phyloP scores from a whole-genome alignment of 2,329 filamentous ascomycete species.

The Botryotinia globosa region DNA sequence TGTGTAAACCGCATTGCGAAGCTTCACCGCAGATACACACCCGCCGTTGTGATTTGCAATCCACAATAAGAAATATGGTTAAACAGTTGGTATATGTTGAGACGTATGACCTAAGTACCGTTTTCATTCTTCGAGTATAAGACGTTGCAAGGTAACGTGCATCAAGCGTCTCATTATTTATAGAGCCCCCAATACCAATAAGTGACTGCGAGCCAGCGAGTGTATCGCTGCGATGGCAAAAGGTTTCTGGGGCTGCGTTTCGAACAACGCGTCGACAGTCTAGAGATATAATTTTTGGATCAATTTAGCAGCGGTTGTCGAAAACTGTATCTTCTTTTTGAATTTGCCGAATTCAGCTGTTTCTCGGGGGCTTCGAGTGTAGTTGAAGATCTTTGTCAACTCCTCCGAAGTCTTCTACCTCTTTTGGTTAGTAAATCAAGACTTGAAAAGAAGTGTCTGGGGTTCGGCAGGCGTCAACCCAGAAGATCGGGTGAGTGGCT shows the following conservation, averaged over 20 bases:
- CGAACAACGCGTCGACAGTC: background rate
- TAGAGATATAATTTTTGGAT: constrained; percentile 21
- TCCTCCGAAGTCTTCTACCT: background rate
- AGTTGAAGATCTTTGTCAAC: background rate
- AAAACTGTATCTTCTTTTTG: constrained; percentile 17
- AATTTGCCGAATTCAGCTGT: constrained; percentile 1
- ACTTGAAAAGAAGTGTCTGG: background rate
- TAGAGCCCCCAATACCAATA: background rate
- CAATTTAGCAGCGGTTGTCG: constrained; percentile 10
- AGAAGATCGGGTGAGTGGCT: background rate
- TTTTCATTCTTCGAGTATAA: background rate
- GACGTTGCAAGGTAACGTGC: background rate
- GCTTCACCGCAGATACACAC: background rate
- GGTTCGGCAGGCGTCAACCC: background rate
- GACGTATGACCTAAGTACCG: too few species aligned
- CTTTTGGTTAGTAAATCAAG: background rate
- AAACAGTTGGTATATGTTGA: background rate
- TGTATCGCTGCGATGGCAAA: background rate
- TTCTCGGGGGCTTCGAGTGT: background rate
- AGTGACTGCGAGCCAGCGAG: background rate
- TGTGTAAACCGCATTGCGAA: background rate
- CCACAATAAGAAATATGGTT: background rate
- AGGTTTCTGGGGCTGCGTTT: background rate
- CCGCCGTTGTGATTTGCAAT: background rate
- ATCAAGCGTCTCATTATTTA: background rate